Base-by-base conservation (phyloP, 2,329 filamentous ascomycete species). In the Cladosporium velox region DNA sequence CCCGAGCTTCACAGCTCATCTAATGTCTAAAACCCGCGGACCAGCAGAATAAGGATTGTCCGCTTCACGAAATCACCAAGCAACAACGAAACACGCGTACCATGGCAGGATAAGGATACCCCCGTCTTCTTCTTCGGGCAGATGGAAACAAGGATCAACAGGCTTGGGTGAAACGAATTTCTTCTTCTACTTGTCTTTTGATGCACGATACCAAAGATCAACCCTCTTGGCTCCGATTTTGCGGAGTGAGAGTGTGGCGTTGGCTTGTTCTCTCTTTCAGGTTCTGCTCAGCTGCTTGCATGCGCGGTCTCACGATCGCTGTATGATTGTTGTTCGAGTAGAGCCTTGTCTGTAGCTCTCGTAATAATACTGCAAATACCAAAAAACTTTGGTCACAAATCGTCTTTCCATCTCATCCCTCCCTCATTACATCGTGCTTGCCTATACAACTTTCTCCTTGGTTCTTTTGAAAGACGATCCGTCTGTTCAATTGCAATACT, bases 1-100 rank as follows among this genome's bases (percentile, higher is more conserved):
- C 38, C 21, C 34, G 51, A 34, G 35, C 61, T 51, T 55, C 51
- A 18, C 15, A 26, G 51, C 49, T 57, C 61, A 57, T 18, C 26
- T 64, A 64, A 64, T 64, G 61, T 64, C 51, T 64, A 58, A 58
- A 26, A 14, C 24, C 24, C 57, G 57, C 57, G 57, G 57, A 59
- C 24, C 35, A 26, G 32, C 57, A 47, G 55, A 38, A 38, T 28
- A 35, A 58, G 7, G 7, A 35, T 41, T 15, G 55, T 58, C 55
- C 55, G 55, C 55, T 58, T 58, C 57, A 59, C 38, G 57, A 47
- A 28, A 2, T 47, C 28, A 44, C 24, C 57, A 59, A 21, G 57
- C 38, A 18, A 59, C 32, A 41, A 59, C 57, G 57, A 59, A 47
- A 41, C 30, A 58, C 41, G 32, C 54, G 34, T 58, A 58, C 55